These are phyloP conservation scores for Populus alba DNA, from an alignment of 345 rosid species.

Conservation along the genomic window DNA sequence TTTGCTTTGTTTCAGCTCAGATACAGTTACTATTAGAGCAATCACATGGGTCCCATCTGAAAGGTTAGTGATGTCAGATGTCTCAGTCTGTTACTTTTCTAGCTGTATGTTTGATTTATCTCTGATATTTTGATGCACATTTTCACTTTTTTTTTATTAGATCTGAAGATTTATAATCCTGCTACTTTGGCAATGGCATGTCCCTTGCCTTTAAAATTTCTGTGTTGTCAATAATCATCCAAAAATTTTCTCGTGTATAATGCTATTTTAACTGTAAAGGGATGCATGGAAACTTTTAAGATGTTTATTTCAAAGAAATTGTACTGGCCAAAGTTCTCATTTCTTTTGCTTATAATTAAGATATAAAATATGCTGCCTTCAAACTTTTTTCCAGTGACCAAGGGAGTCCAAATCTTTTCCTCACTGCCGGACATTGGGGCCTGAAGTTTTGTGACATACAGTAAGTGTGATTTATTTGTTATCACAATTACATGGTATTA, in stretches of 20 bases:
- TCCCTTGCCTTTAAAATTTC: background rate
- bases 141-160: background rate
- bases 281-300: background rate
- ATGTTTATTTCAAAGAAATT: background rate
- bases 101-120: background rate
- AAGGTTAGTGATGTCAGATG: slow-evolving; percentile 47
- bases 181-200: background rate
- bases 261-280: background rate
- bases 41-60: slow-evolving; percentile 85
- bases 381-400: too few relatives aligned
- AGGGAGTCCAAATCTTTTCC: too few relatives aligned
- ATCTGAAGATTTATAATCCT: background rate
- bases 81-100: background rate
- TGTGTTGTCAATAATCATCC: background rate
- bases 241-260: background rate
- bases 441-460: too few relatives aligned
- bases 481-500: too few relatives aligned
- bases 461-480: too few relatives aligned
- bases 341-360: background rate
- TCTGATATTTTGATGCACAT: background rate
- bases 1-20: slow-evolving; percentile 78
- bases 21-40: slow-evolving; percentile 74
- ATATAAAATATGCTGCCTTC: too few relatives aligned
- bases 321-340: background rate
- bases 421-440: too few relatives aligned